A percentile compares a stretch with the other conserved stretches of the same genome.
Evolutionary conservation across 768 basidiomycete genomes (phyloP).

Genomic region (Suillus sp.): DNA sequence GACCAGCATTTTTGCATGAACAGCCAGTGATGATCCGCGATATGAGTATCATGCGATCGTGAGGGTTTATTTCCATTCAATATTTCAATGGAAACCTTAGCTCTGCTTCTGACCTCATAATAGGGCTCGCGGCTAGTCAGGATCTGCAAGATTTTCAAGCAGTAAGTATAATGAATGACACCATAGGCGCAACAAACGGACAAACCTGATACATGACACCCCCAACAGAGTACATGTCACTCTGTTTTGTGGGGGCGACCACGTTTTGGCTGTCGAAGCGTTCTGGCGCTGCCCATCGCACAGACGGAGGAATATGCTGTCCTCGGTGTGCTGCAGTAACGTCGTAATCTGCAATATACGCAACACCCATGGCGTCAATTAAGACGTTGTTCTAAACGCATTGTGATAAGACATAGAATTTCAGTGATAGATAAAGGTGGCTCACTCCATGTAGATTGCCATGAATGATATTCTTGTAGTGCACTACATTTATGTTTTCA

Average conservation of each 20-base stretch:
- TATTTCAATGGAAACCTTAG: conserved; percentile 1
- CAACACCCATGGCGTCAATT: not conserved
- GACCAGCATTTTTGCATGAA: conserved; percentile 17
- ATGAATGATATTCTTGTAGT: conserved; percentile 30
- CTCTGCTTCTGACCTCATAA: conserved; percentile 1
- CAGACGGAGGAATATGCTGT: conserved; percentile 1
- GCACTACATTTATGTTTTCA: conserved; percentile 19
- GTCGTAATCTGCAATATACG: conserved; percentile 11
- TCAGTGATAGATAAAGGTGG: not conserved
- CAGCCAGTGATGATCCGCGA: conserved; percentile 4
- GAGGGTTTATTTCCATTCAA: conserved; percentile 1
- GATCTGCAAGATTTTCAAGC: conserved; percentile 3
- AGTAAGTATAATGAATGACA: no score
- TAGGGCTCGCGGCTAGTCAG: conserved; percentile 12
- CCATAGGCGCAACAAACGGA: not conserved
- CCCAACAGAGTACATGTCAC: conserved; percentile 14
- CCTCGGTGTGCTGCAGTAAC: not conserved
- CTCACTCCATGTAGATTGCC: conserved; percentile 41
- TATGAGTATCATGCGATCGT: not conserved
- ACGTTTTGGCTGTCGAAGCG: not conserved
- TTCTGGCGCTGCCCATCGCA: conserved; percentile 17
- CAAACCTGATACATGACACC: conserved; percentile 12
- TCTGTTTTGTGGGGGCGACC: not conserved
- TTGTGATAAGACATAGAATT: not conserved
- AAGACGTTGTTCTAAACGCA: conserved; percentile 14